These are phyloP conservation scores for Hylodesmum podocarpum DNA, from an alignment of 306 rosid species.

Conservation along the genomic window DNA sequence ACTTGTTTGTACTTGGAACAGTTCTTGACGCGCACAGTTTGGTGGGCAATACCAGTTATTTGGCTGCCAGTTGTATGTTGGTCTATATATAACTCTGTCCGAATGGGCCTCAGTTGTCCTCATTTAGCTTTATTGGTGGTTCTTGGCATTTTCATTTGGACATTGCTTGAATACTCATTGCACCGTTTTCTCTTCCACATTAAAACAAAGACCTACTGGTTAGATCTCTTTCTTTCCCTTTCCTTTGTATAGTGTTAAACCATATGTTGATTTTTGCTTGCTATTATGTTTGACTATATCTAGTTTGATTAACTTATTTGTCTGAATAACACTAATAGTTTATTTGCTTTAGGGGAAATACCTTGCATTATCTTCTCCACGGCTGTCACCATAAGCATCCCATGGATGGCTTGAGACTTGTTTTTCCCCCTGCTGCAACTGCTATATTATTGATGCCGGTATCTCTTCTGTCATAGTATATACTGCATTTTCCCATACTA, in stretches of 20 bases:
- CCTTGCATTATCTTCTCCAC: constrained; percentile 85
- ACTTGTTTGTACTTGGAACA: constrained; percentile 49
- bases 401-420: constrained; percentile 95
- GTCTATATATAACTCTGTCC: constrained; percentile 52
- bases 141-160: constrained; percentile 71
- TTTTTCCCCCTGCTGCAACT: constrained; percentile 92
- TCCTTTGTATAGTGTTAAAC: not conserved
- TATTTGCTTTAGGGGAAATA: constrained; percentile 73
- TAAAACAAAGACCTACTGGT: constrained; percentile 90
- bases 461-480: constrained; percentile 29
- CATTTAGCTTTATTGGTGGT: constrained; percentile 50
- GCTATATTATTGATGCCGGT: constrained; percentile 76
- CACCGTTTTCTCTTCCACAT: constrained; percentile 96
- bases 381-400: constrained; percentile 99
- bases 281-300: not conserved
- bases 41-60: constrained; percentile 94
- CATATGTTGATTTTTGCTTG: constrained; percentile 9
- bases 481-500: constrained; percentile 8
- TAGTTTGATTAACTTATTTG: not conserved
- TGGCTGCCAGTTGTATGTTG: constrained; percentile 93
- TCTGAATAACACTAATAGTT: constrained; percentile 10
- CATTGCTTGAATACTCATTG: constrained; percentile 75
- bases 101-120: constrained; percentile 68
- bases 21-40: constrained; percentile 83
- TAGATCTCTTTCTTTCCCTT: constrained; percentile 34